A percentile compares a stretch with the other conserved stretches of the same genome.
Conservation (phyloP, 306 rosid species). For the Elaeagnus macrophylla region DNA sequence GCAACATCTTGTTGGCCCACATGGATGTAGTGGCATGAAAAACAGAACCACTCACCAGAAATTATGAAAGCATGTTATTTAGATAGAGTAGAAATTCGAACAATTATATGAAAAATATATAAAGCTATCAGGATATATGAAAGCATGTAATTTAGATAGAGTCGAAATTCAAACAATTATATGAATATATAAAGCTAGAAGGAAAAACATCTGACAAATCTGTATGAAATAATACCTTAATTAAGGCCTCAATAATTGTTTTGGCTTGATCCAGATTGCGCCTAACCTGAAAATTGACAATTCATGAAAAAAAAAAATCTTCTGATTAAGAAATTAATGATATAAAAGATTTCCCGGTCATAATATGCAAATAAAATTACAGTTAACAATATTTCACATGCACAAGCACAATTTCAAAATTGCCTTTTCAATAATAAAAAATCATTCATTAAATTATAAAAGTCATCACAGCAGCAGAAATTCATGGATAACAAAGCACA, state of each 20-base stretch:
- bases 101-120: not conserved
- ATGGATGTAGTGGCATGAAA: no score
- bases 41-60: no score
- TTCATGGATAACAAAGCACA: constrained; percentile 6
- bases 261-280: constrained; percentile 98
- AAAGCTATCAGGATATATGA: constrained; percentile 10
- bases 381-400: not conserved
- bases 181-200: constrained; percentile 7
- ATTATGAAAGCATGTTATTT: no score
- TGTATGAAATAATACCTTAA: constrained; percentile 48
- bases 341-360: not conserved
- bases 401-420: not conserved
- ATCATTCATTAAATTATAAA: not conserved
- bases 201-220: constrained; percentile 13
- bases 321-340: no score
- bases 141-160: not conserved
- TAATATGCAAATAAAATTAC: not conserved
- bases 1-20: no score
- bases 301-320: not conserved
- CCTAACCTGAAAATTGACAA: constrained; percentile 56
- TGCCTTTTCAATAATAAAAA: not conserved
- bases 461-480: not conserved
- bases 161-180: constrained; percentile 1
- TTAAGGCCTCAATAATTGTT: constrained; percentile 77
- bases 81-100: constrained; percentile 1